Evolutionary conservation across 805 yeast genomes (phyloP).

Genomic region (Candida montana): DNA sequence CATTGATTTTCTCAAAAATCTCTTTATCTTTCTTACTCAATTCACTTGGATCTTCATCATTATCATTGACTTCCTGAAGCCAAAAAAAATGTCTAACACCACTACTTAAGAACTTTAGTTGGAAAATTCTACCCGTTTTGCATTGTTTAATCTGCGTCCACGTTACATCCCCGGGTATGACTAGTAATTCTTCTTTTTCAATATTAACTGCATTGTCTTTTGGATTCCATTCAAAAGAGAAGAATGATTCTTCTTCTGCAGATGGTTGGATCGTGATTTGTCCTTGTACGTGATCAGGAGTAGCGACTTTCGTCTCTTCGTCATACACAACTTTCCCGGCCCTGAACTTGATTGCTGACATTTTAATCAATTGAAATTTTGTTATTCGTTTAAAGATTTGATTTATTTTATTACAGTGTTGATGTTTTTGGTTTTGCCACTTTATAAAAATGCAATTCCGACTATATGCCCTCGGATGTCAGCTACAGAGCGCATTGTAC

Average conservation of each 20-base stretch:
- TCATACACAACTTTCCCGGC: slow-evolving; percentile 75
- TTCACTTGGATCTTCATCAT: slow-evolving; percentile 52
- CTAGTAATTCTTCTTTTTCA: slow-evolving; percentile 57
- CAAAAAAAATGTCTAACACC: slow-evolving; percentile 56
- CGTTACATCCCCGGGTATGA: slow-evolving; percentile 82
- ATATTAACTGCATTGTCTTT: slow-evolving; percentile 42
- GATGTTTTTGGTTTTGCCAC: too few species aligned
- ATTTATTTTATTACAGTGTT: too few species aligned
- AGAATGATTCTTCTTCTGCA: slow-evolving; percentile 68
- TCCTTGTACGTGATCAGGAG: slow-evolving; percentile 71
- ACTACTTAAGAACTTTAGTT: slow-evolving; percentile 56
- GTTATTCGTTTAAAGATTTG: too few species aligned
- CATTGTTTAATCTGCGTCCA: slow-evolving; percentile 69
- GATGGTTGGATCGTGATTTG: slow-evolving; percentile 52
- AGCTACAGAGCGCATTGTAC: too few species aligned
- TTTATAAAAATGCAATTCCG: too few species aligned
- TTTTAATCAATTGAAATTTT: too few species aligned
- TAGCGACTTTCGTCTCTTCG: slow-evolving; percentile 53
- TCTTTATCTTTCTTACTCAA: slow-evolving; percentile 55
- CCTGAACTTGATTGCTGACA: slow-evolving; percentile 43
- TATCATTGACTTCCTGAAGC: slow-evolving; percentile 69
- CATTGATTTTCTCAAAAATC: slow-evolving; percentile 42
- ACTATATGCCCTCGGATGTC: too few species aligned
- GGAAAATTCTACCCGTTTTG: slow-evolving; percentile 71
- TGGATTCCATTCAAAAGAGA: slow-evolving; percentile 69